Conservation (phyloP, 257 asterid species). For the Nicotiana undulata region DNA sequence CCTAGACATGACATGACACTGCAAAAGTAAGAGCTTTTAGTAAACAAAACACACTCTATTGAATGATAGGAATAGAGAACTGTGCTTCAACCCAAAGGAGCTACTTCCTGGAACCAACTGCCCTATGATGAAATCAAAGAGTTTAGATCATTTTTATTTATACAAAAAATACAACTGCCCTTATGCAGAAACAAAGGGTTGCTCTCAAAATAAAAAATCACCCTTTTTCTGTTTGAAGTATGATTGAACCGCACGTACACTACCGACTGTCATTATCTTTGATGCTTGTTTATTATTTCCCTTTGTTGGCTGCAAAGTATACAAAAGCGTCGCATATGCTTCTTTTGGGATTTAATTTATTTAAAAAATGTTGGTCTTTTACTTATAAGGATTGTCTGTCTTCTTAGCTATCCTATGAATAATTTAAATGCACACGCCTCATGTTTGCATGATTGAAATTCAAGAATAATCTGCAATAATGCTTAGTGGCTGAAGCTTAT, state of each 20-base stretch:
- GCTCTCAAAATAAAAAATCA: neutral
- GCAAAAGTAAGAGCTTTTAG: neutral
- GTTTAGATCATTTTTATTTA: neutral
- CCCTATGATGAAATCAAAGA: slow-evolving; percentile 4
- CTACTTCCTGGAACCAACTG: no score
- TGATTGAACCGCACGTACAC: slow-evolving; percentile 19
- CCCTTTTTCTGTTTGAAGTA: slow-evolving; percentile 16
- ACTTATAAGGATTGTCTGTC: slow-evolving; percentile 53
- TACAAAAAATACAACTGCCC: slow-evolving; percentile 15
- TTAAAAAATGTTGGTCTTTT: slow-evolving; percentile 29
- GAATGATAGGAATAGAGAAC: neutral
- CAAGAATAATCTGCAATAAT: slow-evolving; percentile 22
- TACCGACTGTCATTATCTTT: slow-evolving; percentile 30
- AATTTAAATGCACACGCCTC: slow-evolving; percentile 28
- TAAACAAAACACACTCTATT: neutral
- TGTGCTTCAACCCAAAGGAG: neutral
- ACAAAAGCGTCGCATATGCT: slow-evolving; percentile 17
- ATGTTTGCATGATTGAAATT: slow-evolving; percentile 51
- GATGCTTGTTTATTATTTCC: slow-evolving; percentile 12
- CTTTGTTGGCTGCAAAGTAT: slow-evolving; percentile 28
- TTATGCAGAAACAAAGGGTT: slow-evolving; percentile 37
- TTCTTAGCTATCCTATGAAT: slow-evolving; percentile 7
- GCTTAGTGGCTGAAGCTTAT: neutral
- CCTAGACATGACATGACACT: neutral
- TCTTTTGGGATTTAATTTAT: slow-evolving; percentile 21